Percentiles rank a stretch among this genome's conserved stretches.
Evolutionary conservation across 1,284 basidiomycete genomes (phyloP).

Genomic region (Ustilago cynodontis): DNA sequence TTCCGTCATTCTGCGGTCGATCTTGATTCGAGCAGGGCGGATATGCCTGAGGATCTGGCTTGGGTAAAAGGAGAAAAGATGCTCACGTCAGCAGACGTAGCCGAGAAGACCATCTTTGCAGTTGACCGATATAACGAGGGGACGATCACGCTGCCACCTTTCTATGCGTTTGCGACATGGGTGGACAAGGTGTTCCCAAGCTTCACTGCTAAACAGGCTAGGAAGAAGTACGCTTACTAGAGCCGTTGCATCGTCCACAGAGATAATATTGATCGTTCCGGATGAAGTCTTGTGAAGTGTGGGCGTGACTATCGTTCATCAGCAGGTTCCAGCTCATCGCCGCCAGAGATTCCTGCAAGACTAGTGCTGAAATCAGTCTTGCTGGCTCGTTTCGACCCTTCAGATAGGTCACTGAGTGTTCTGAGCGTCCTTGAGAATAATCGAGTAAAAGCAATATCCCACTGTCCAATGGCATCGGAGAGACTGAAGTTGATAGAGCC

Average conservation of each 20-base stretch:
- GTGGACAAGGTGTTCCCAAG: constrained; percentile 39
- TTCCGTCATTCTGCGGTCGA: constrained; percentile 65
- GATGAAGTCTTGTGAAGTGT: background rate
- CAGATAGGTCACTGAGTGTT: constrained; percentile 48
- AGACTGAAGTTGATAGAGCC: constrained; percentile 40
- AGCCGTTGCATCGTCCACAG: background rate
- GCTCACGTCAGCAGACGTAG: constrained; percentile 48
- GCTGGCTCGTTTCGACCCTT: constrained; percentile 11
- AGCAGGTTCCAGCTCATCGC: constrained; percentile 27
- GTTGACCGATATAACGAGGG: constrained; percentile 53
- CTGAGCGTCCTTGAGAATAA: constrained; percentile 48
- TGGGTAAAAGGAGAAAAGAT: constrained; percentile 54
- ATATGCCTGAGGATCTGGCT: constrained; percentile 44
- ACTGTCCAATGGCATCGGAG: constrained; percentile 41
- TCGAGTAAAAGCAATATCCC: constrained; percentile 52
- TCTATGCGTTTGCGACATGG: constrained; percentile 52
- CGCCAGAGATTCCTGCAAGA: constrained; percentile 28
- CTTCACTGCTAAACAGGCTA: constrained; percentile 32
- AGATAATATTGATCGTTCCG: background rate
- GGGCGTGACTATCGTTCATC: constrained; percentile 14
- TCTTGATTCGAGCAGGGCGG: constrained; percentile 17
- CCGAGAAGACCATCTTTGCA: constrained; percentile 48
- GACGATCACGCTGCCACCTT: constrained; percentile 38
- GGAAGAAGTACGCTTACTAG: constrained; percentile 50
- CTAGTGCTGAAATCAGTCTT: constrained; percentile 24